A percentile compares a stretch with the other conserved stretches of the same genome.
These are phyloP conservation scores for Achaetomium macrosporum DNA, from an alignment of 2,329 filamentous ascomycete genomes.

Conservation along the genomic window DNA sequence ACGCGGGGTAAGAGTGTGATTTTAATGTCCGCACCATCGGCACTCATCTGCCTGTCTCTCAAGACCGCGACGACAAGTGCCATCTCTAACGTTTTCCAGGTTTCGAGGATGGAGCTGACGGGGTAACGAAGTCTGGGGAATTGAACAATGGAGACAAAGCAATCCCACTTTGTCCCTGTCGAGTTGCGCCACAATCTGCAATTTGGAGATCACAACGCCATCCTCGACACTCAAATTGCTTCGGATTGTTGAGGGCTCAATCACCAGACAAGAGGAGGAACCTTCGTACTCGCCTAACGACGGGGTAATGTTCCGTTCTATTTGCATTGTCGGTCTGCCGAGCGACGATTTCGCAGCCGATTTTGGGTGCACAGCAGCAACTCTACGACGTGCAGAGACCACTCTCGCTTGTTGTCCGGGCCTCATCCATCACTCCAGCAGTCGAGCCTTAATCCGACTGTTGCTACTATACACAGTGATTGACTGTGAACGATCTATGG, in stretches of 20 bases:
- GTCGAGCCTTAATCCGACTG: too few relatives aligned
- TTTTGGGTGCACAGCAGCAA: too few relatives aligned
- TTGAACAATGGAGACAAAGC: conserved; percentile 1
- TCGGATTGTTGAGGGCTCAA: too few relatives aligned
- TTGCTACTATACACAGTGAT: too few relatives aligned
- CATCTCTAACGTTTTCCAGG: conserved; percentile 7
- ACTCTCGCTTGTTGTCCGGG: too few relatives aligned
- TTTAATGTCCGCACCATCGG: neutral
- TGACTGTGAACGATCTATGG: too few relatives aligned
- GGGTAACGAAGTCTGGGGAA: conserved; percentile 10
- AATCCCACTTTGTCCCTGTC: neutral
- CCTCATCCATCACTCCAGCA: too few relatives aligned
- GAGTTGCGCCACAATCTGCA: conserved; percentile 7
- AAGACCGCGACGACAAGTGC: neutral
- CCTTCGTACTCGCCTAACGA: conserved; percentile 2
- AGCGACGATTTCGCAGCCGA: too few relatives aligned
- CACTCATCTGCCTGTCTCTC: conserved; percentile 3
- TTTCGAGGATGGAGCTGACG: neutral
- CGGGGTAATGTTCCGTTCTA: neutral
- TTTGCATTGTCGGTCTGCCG: too few relatives aligned
- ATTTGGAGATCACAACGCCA: neutral
- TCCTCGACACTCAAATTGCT: too few relatives aligned
- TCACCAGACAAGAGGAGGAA: too few relatives aligned
- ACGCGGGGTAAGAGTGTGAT: conserved; percentile 14
- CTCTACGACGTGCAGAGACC: too few relatives aligned